Evolutionary conservation across 306 rosid species (phyloP), one percentile per base, ranked within the genome.

Genomic region (Benincasa hispida): DNA sequence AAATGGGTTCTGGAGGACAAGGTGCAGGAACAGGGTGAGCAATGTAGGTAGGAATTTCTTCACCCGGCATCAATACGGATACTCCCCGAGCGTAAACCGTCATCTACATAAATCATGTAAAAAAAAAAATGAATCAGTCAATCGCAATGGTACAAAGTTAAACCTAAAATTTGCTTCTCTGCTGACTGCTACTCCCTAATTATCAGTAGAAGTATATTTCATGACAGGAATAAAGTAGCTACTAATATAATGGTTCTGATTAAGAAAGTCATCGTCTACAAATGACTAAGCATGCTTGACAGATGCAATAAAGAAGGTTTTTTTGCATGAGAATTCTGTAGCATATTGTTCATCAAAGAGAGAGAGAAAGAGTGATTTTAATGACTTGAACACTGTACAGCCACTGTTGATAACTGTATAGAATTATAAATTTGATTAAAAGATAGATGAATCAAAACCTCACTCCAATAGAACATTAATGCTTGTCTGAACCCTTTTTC

Each of bases 11-110:
- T 0, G 74, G 81, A 18, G 48, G 81, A 67, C 89, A 87, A 5
- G 91, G 82, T 60, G 82, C 67, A 0, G 97, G 91, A 51, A 86
- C 87, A 14, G 88, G 90, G 56, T 87, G 89, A 17, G 92, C 97
- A 17, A 92, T 90, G 89, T 84, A 87, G 53, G 92, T 84, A 0
- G 96, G 97, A 54, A 76, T 74, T 54, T 85, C 69, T 74, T 89
- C 90, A 1, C 95, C 92, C 0, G 95, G 95, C 97, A 91, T 91
- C 81, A 91, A 72, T 55, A 91, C 97, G 12, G 91, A 85, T 0
- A 89, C 90, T 22, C 86, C 90, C 61, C 79, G 79, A 8, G 82
- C 84, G 58, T 88, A 82, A 19, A 76, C 87, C 18, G 87, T 81
- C 84, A 85, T 82, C 85, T 87, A 76, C 82, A 73, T 25, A 47